Evolutionary conservation across 108 stramenopile genomes (phyloP).

Genomic region (Aurantiochytrium sp.): DNA sequence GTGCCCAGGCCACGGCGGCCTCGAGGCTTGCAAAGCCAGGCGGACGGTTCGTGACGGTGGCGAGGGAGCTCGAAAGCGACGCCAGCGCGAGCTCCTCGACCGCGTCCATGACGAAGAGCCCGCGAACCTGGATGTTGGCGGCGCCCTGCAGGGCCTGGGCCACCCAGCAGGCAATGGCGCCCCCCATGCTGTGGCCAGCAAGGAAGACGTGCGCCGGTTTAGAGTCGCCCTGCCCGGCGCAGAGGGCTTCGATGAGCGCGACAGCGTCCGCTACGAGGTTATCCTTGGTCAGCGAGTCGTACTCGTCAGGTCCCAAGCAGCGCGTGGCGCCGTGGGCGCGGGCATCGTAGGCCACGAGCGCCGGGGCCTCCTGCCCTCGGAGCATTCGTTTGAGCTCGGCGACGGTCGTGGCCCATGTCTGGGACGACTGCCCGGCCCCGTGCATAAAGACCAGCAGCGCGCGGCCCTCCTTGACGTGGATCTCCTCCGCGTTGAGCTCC

Average conservation of each 20-base stretch:
- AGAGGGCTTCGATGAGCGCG: neutral
- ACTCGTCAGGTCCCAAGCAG: neutral
- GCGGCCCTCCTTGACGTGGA: neutral
- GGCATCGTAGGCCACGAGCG: neutral
- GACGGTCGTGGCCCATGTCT: neutral
- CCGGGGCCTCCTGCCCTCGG: neutral
- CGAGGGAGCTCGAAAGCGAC: neutral
- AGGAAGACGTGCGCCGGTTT: neutral
- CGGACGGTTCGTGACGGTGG: neutral
- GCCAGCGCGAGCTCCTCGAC: constrained; percentile 1
- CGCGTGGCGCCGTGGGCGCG: constrained; percentile 1
- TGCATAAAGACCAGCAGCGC: neutral
- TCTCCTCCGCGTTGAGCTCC: neutral
- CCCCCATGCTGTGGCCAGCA: constrained; percentile 15
- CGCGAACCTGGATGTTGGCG: neutral
- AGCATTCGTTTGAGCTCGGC: neutral
- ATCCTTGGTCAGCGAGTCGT: neutral
- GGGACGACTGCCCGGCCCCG: neutral
- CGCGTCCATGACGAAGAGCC: neutral
- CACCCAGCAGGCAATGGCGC: neutral
- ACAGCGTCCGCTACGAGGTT: neutral
- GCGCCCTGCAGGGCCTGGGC: neutral
- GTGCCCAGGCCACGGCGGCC: neutral
- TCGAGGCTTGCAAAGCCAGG: neutral
- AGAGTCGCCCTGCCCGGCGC: neutral